Conservation (phyloP, 129 eudicot genomes). For the carrot (Daucus carota) region DH1_v3.0 NC_030382.2:40797501-40798000, state of each 20-base stretch:
- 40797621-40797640: neutral
- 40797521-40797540: conserved; percentile 94
- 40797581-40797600: neutral
- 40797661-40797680: neutral
- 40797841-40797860: neutral
- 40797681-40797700: neutral
- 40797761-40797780: neutral
- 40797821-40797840: neutral
- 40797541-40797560: conserved; percentile 96
- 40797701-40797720: neutral
- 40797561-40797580: conserved; percentile 97
- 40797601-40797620: neutral
- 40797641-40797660: neutral
- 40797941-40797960: neutral
- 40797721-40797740: neutral
- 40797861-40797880: neutral
- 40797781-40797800: neutral
- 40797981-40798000: neutral
- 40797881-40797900: neutral
- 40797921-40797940: neutral
- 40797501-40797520: conserved; percentile 85
- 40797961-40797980: neutral
- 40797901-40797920: neutral
- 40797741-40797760: neutral
- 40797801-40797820: neutral